Evolutionary conservation across 768 basidiomycete species (phyloP).

Genomic region (Psilocybe subaeruginosa): DNA sequence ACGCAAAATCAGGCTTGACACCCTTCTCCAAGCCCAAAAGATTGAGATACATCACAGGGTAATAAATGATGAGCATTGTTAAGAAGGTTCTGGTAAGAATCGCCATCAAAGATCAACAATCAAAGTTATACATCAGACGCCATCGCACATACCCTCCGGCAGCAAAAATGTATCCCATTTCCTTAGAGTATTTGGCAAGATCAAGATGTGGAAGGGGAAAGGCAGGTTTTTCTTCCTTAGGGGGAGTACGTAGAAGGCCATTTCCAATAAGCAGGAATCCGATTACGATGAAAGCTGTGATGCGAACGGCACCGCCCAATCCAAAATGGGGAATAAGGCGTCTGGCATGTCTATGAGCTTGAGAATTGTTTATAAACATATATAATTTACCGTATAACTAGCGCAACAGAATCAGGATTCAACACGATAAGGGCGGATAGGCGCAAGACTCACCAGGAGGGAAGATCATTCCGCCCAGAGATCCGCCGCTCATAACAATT

Average conservation of each 20-base stretch:
- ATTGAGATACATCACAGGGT: slow-evolving; percentile 57
- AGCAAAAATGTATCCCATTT: slow-evolving; percentile 30
- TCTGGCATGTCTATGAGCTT: slow-evolving; percentile 13
- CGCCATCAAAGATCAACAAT: slow-evolving; percentile 11
- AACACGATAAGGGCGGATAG: not conserved
- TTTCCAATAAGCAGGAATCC: slow-evolving; percentile 29
- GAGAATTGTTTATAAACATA: not conserved
- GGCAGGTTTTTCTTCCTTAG: slow-evolving; percentile 22
- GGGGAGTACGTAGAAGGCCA: slow-evolving; percentile 26
- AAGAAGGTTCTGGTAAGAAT: slow-evolving; percentile 17
- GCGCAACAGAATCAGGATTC: not conserved
- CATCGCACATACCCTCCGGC: slow-evolving; percentile 28
- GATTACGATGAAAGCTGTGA: slow-evolving; percentile 30
- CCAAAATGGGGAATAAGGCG: slow-evolving; percentile 26
- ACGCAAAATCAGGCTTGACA: slow-evolving; percentile 42
- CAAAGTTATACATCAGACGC: not conserved
- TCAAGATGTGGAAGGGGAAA: slow-evolving; percentile 28
- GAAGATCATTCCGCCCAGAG: slow-evolving; percentile 37
- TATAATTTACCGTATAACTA: slow-evolving; percentile 27
- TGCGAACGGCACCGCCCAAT: slow-evolving; percentile 31
- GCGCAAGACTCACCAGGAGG: slow-evolving; percentile 29
- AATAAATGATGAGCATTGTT: slow-evolving; percentile 25
- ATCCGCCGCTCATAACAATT: slow-evolving; percentile 47
- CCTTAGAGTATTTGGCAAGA: slow-evolving; percentile 33
- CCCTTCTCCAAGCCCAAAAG: slow-evolving; percentile 48